phyloP scores from a whole-genome alignment of 805 yeast species.

The Lipomyces japonicus region DNA sequence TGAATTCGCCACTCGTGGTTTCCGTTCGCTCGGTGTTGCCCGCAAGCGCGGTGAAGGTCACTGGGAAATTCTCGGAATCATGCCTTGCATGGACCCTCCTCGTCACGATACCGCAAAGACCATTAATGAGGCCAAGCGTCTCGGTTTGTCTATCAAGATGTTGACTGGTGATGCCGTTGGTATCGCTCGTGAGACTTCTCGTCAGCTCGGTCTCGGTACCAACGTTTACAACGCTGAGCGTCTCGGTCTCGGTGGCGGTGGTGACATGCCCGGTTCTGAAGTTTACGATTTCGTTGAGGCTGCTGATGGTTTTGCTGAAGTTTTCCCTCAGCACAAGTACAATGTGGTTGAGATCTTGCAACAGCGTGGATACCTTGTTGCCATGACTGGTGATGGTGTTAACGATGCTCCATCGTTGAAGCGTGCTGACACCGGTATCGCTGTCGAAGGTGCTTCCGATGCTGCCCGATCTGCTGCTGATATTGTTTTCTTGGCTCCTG shows the following conservation, averaged over 20 bases:
- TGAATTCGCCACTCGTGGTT: slow-evolving; percentile 97
- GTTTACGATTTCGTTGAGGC: slow-evolving; percentile 69
- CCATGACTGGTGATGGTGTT: slow-evolving; percentile 71
- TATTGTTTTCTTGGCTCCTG: slow-evolving; percentile 52
- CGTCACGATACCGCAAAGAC: slow-evolving; percentile 97
- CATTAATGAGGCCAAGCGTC: slow-evolving; percentile 81
- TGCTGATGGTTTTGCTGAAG: slow-evolving; percentile 90
- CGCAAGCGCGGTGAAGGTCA: slow-evolving; percentile 98
- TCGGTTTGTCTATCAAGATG: slow-evolving; percentile 96
- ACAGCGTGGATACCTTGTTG: slow-evolving; percentile 61
- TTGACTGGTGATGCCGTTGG: slow-evolving; percentile 99
- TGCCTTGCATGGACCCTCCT: slow-evolving; percentile 99
- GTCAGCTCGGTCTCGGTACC: slow-evolving; percentile 95
- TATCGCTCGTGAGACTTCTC: slow-evolving; percentile 97
- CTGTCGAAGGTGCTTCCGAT: slow-evolving; percentile 51
- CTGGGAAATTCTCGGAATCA: slow-evolving; percentile 96
- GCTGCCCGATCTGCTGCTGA: slow-evolving; percentile 47
- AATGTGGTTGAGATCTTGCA: slow-evolving; percentile 63
- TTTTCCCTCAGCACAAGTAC: slow-evolving; percentile 66
- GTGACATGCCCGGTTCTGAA: slow-evolving; percentile 63
- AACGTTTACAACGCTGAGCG: slow-evolving; percentile 96
- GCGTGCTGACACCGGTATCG: slow-evolving; percentile 87
- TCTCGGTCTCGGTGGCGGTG: slow-evolving; percentile 82
- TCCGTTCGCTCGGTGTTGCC: slow-evolving; percentile 97
- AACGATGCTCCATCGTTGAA: slow-evolving; percentile 66